These are phyloP conservation scores for Lolium perenne DNA, from an alignment of 176 grass and related monocot species.

Conservation along the genomic window DNA sequence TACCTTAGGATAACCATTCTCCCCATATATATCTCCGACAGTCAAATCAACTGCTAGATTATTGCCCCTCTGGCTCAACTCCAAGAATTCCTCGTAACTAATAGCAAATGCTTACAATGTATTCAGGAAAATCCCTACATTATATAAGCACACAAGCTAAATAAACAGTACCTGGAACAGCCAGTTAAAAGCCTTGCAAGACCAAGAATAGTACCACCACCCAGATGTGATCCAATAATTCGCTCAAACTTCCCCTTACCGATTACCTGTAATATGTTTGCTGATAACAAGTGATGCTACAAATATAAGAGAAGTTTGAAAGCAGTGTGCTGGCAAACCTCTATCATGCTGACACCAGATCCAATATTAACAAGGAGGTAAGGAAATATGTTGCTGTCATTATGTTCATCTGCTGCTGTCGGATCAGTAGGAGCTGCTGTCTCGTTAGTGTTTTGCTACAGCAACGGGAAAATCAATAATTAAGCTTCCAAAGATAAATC, in stretches of 20 bases:
- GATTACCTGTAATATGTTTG: constrained; percentile 67
- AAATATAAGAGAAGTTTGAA: constrained; percentile 23
- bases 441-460: constrained; percentile 63
- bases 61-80: constrained; percentile 85
- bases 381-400: constrained; percentile 89
- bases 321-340: constrained; percentile 57
- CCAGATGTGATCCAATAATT: constrained; percentile 97
- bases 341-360: constrained; percentile 99
- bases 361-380: constrained; percentile 99
- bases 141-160: constrained; percentile 24
- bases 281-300: constrained; percentile 18
- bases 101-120: constrained; percentile 36
- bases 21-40: constrained; percentile 96
- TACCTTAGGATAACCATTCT: constrained; percentile 93
- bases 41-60: constrained; percentile 94
- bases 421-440: constrained; percentile 57
- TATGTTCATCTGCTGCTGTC: constrained; percentile 61
- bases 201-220: constrained; percentile 93
- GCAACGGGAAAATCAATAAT: constrained; percentile 9
- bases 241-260: constrained; percentile 94
- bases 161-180: constrained; percentile 71
- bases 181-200: constrained; percentile 89
- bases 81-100: constrained; percentile 96
- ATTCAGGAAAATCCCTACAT: constrained; percentile 20
- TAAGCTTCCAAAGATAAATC: constrained; percentile 18